A percentile compares a stretch with the other conserved stretches of the same genome.
Evolutionary conservation across 257 asterid genomes (phyloP).

Genomic region (Solanum clarkiae): DNA sequence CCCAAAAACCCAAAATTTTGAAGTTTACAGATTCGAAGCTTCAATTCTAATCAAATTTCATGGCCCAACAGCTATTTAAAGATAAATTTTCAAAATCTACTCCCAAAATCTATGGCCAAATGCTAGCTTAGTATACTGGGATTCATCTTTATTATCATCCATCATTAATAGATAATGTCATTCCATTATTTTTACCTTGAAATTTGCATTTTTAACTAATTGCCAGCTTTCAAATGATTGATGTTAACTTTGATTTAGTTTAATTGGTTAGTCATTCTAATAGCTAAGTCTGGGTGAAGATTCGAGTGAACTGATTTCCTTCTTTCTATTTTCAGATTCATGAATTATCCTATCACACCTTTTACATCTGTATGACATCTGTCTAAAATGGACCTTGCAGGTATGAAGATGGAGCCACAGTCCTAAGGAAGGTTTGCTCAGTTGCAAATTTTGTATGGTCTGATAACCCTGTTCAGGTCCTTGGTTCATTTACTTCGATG

Average conservation of each 20-base stretch:
- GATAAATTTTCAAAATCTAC: not conserved
- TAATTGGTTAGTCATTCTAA: not conserved
- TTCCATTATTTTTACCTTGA: not conserved
- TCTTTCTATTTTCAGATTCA: not conserved
- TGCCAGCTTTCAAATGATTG: not conserved
- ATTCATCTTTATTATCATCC: not conserved
- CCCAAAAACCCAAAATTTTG: not conserved
- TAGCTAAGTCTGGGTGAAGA: not conserved
- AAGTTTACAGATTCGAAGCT: not conserved
- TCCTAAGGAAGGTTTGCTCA: slow-evolving; percentile 52
- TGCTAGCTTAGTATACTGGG: not conserved
- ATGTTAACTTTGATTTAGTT: not conserved
- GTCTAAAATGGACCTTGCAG: slow-evolving; percentile 19
- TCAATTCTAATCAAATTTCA: not conserved
- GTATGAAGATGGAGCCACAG: slow-evolving; percentile 85
- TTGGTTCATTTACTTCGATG: slow-evolving; percentile 70
- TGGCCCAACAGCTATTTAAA: not conserved
- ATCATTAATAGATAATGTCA: not conserved
- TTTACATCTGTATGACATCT: not conserved
- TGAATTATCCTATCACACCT: not conserved
- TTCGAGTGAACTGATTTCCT: not conserved
- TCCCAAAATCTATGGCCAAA: not conserved
- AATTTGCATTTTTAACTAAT: not conserved
- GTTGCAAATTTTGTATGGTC: slow-evolving; percentile 80
- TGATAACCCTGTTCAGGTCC: slow-evolving; percentile 58